Percentiles rank a stretch among this genome's conserved stretches.
Conservation (phyloP, 2,329 filamentous ascomycete species). For the Phyllosticta ampelicida region DNA sequence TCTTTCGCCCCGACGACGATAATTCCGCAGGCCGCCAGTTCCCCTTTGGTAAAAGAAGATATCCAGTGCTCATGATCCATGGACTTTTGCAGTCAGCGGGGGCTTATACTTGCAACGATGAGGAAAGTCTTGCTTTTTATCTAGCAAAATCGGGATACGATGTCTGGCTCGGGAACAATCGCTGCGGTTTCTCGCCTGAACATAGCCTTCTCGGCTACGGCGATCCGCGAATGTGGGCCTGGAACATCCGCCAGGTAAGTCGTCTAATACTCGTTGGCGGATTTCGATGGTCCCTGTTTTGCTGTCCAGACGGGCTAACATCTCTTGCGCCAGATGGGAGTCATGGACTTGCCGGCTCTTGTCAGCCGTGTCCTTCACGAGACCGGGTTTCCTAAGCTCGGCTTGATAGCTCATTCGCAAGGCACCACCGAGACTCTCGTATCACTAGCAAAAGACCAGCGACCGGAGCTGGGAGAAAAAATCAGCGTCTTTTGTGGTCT, state of each 20-base stretch:
- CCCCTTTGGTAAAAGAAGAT: slow-evolving; percentile 45
- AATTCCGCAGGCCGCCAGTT: slow-evolving; percentile 19
- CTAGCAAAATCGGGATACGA: slow-evolving; percentile 88
- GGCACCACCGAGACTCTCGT: slow-evolving; percentile 84
- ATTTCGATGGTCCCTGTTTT: too few species aligned
- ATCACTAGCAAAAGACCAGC: slow-evolving; percentile 78
- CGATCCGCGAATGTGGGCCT: slow-evolving; percentile 91
- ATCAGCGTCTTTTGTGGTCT: slow-evolving; percentile 85
- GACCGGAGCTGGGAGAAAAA: slow-evolving; percentile 70
- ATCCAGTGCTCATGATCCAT: slow-evolving; percentile 78
- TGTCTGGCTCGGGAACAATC: slow-evolving; percentile 91
- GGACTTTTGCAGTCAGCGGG: slow-evolving; percentile 81
- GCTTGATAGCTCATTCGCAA: slow-evolving; percentile 78
- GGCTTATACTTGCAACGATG: slow-evolving; percentile 82
- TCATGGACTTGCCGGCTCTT: slow-evolving; percentile 75
- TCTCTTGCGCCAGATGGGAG: slow-evolving; percentile 51
- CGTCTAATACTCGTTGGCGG: slow-evolving; percentile 33
- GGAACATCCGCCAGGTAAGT: slow-evolving; percentile 60
- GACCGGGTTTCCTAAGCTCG: slow-evolving; percentile 74
- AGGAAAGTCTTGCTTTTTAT: slow-evolving; percentile 81
- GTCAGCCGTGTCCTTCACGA: slow-evolving; percentile 68
- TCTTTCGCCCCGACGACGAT: slow-evolving; percentile 41
- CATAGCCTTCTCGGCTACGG: slow-evolving; percentile 59
- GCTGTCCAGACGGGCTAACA: too few species aligned
- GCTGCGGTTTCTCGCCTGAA: slow-evolving; percentile 71